A percentile compares a stretch with the other conserved stretches of the same genome.
Conservation (phyloP, 306 rosid genomes). For the Castanea mollissima region DNA sequence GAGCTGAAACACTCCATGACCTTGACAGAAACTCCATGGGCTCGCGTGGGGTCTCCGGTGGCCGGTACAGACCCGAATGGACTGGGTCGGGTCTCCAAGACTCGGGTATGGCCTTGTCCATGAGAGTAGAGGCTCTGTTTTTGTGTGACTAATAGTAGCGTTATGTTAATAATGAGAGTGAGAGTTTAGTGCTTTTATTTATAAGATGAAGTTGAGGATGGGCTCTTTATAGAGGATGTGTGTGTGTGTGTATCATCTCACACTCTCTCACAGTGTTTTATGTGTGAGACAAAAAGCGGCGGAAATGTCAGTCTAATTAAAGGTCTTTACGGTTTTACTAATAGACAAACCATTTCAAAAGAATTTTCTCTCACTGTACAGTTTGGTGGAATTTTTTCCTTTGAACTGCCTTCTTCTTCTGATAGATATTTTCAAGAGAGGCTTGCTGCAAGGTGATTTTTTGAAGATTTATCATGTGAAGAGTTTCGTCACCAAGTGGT, state of each 20-base stretch:
- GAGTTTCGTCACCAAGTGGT: too few species aligned
- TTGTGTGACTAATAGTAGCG: neutral
- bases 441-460: too few species aligned
- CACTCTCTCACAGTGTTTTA: too few species aligned
- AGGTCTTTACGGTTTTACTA: neutral
- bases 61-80: slow-evolving; percentile 38
- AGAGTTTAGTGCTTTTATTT: neutral
- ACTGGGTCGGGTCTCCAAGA: slow-evolving; percentile 54
- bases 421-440: too few species aligned
- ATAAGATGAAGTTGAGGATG: neutral
- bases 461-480: too few species aligned
- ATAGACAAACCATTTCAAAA: too few species aligned
- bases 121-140: neutral
- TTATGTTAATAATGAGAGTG: neutral
- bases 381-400: too few species aligned
- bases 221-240: slow-evolving; percentile 30
- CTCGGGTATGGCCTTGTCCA: slow-evolving; percentile 43
- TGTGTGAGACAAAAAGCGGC: neutral
- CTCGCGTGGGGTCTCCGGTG: slow-evolving; percentile 72
- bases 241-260: neutral
- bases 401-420: too few species aligned
- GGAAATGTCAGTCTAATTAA: slow-evolving; percentile 4
- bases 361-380: too few species aligned
- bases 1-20: slow-evolving; percentile 86
- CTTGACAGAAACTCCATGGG: slow-evolving; percentile 94